These are phyloP conservation scores for Naganishia onofrii DNA, from an alignment of 768 basidiomycete species.

Conservation along the genomic window DNA sequence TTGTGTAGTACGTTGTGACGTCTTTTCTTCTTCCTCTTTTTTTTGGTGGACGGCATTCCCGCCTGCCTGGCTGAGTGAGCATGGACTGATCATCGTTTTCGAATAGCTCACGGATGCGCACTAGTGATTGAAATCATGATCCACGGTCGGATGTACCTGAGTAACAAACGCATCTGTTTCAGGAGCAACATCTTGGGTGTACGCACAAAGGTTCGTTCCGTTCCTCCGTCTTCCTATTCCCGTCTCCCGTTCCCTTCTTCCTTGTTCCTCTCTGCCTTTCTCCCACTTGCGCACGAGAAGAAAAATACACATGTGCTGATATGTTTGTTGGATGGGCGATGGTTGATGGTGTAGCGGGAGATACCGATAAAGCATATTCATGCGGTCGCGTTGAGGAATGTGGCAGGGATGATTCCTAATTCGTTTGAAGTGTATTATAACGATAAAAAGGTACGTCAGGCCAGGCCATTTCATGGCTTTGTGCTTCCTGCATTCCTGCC, in stretches of 20 bases:
- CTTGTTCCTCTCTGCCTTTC: too few relatives aligned
- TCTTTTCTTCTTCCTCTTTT: too few relatives aligned
- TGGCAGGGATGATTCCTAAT: constrained; percentile 39
- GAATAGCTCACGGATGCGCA: constrained; percentile 36
- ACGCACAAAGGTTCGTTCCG: constrained; percentile 34
- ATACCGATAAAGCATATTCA: constrained; percentile 32
- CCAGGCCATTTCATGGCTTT: too few relatives aligned
- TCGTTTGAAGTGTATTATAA: constrained; percentile 33
- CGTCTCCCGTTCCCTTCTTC: too few relatives aligned
- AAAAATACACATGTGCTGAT: neutral
- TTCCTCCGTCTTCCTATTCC: too few relatives aligned
- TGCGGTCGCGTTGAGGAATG: constrained; percentile 33
- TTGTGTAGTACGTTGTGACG: constrained; percentile 35
- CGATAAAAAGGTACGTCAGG: constrained; percentile 14
- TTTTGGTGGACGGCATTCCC: too few relatives aligned
- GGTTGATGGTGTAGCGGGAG: constrained; percentile 18
- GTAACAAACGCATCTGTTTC: constrained; percentile 32
- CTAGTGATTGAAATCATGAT: constrained; percentile 38
- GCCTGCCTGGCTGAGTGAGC: constrained; percentile 13
- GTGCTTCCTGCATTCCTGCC: neutral
- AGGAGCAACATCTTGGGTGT: constrained; percentile 38
- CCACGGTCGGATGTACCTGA: constrained; percentile 38
- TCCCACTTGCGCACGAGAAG: neutral
- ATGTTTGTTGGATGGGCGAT: neutral
- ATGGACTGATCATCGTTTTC: neutral